Evolutionary conservation across 2,329 filamentous ascomycete species (phyloP).

Genomic region (Calonectria multiphialidica): DNA sequence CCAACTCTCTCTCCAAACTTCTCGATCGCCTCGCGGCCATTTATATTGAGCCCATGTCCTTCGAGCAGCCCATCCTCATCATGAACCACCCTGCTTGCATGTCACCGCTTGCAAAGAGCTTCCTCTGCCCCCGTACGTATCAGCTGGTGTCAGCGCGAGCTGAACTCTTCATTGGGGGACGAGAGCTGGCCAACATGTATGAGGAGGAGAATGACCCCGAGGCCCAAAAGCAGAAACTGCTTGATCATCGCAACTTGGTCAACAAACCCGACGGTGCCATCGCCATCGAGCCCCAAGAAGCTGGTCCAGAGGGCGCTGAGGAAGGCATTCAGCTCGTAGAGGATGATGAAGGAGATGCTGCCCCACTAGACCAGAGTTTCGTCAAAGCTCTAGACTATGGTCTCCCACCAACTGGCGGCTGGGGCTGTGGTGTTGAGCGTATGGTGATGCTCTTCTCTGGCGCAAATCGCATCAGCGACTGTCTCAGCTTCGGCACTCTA

Average conservation of each 20-base stretch:
- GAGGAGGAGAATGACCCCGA: constrained; percentile 97
- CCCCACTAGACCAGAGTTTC: constrained; percentile 81
- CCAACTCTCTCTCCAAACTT: constrained; percentile 71
- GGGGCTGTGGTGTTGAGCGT: constrained; percentile 94
- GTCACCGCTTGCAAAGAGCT: constrained; percentile 92
- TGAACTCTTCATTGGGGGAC: constrained; percentile 84
- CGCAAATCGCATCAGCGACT: constrained; percentile 83
- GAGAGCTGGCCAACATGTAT: constrained; percentile 95
- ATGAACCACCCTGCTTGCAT: constrained; percentile 91
- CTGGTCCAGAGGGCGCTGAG: constrained; percentile 53
- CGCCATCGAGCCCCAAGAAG: constrained; percentile 42
- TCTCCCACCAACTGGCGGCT: constrained; percentile 94
- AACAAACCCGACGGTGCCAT: constrained; percentile 49
- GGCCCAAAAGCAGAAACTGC: constrained; percentile 87
- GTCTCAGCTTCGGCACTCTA: constrained; percentile 89
- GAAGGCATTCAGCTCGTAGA: constrained; percentile 31
- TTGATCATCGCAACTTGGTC: constrained; percentile 60
- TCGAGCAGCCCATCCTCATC: constrained; percentile 81
- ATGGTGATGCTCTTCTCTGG: constrained; percentile 92
- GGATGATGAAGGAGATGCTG: constrained; percentile 59
- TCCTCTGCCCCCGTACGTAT: constrained; percentile 73
- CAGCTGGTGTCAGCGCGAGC: constrained; percentile 85
- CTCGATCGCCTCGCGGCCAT: constrained; percentile 83
- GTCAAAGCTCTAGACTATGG: constrained; percentile 88
- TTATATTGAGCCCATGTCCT: constrained; percentile 84